phyloP scores from a whole-genome alignment of 2,329 filamentous ascomycete species.

The Botrytis hyacinthi region DNA sequence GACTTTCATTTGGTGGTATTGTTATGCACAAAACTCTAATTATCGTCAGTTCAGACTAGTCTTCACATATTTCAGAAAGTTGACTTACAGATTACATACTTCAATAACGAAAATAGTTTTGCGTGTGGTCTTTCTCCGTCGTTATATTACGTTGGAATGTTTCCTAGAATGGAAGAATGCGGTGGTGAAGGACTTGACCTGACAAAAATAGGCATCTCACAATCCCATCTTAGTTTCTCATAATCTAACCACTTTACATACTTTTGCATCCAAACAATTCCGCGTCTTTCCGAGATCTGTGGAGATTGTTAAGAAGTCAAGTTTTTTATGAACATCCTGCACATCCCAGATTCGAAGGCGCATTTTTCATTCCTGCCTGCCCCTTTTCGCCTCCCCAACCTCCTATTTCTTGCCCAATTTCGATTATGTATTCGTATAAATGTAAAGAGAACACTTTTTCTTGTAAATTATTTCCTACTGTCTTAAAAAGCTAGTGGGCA shows the following conservation, averaged over 20 bases:
- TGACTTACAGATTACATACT: accelerated
- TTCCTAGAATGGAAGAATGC: not conserved
- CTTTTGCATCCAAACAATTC: not conserved
- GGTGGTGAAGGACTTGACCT: not conserved
- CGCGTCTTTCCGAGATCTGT: too few species aligned
- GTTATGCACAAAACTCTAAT: too few species aligned
- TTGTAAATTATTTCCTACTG: not conserved
- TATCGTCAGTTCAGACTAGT: not conserved
- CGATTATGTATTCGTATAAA: not conserved
- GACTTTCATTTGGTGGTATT: too few species aligned
- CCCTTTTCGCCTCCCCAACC: not conserved
- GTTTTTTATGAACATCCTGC: not conserved
- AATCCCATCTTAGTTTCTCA: not conserved
- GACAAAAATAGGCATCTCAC: not conserved
- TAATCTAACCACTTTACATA: not conserved
- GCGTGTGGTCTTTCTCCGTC: too few species aligned
- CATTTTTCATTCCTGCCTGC: not conserved
- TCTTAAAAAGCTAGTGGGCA: not conserved
- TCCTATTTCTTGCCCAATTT: not conserved
- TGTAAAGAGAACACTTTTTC: not conserved
- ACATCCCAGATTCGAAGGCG: not conserved
- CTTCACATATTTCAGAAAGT: accelerated
- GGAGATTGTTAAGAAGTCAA: not conserved
- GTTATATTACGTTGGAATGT: not conserved
- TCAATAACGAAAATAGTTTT: accelerated